Base-by-base conservation (phyloP, 192 early-diverging fungal species). In the Umbelopsis ramanniana region DNA sequence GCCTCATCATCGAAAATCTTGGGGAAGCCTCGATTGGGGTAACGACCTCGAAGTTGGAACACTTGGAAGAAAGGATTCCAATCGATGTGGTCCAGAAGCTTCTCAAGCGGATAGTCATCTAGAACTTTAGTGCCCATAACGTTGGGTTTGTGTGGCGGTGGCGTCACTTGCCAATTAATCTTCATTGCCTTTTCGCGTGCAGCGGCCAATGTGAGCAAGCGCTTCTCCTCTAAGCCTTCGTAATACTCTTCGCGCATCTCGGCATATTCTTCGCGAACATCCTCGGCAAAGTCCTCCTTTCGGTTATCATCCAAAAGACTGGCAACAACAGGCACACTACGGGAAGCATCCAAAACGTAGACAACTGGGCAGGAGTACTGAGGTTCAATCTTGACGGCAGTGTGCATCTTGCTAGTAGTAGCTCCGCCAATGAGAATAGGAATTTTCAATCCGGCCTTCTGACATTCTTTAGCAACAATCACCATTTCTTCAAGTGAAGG, bases 1-100 rank as follows among this genome's bases (percentile, higher is more conserved):
- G 92, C 87, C 66, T 96, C 95, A 78, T 98, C 96, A 68, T 96
- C 92, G 83, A 98, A 98, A 73, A 98, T 95, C 88, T 97, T 97
- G 72, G 96, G 96, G 76, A 89, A 98, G 26, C 96, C 95, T 70
- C 96, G 92, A 86, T 98, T 98, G 21, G 96, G 96, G 75, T 98
- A 98, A 74, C 92, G 93, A 67, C 96, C 96, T 26, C 96, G 88
- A 24, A 98, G 85, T 83, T 98, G 96, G 82, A 94, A 98, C 17
- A 95, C 95, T 79, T 98, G 96, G 89, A 98, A 98, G 89, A 98
- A 98, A 37, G 96, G 96, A 67, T 96, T 98, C 95, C 96, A 98
- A 81, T 98, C 96, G 60, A 98, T 97, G 73, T 92, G 93, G n/a
- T 87, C 81, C 29, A 95, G 74, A 17, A 98, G 82, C 46, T 84